These are phyloP conservation scores for Aspergillus fijiensis DNA, from an alignment of 2,329 filamentous ascomycete genomes.

Conservation along the genomic window DNA sequence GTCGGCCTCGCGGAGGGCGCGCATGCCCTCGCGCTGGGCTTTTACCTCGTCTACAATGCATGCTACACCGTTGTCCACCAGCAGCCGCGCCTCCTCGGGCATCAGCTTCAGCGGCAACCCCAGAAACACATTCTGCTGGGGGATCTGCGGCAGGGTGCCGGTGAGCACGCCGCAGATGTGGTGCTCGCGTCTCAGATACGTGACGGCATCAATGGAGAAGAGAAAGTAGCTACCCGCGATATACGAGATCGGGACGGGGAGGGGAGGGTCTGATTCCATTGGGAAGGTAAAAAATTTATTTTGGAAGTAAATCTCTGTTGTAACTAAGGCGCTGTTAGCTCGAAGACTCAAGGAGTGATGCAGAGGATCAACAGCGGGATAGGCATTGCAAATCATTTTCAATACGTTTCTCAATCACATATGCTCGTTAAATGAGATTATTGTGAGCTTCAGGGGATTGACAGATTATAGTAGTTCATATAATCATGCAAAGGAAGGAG, in stretches of 20 bases:
- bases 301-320: slow-evolving; percentile 15
- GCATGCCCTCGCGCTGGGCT: slow-evolving; percentile 66
- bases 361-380: slow-evolving; percentile 9
- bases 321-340: slow-evolving; percentile 25
- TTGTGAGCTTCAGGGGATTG: slow-evolving; percentile 71
- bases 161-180: slow-evolving; percentile 83
- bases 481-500: slow-evolving; percentile 59
- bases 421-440: slow-evolving; percentile 40
- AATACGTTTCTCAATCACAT: slow-evolving; percentile 48
- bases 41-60: slow-evolving; percentile 77
- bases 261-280: slow-evolving; percentile 41
- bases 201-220: slow-evolving; percentile 80
- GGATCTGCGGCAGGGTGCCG: slow-evolving; percentile 85
- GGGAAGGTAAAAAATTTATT: slow-evolving; percentile 5
- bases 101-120: slow-evolving; percentile 86
- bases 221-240: slow-evolving; percentile 81
- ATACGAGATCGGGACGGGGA: slow-evolving; percentile 75
- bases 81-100: slow-evolving; percentile 80
- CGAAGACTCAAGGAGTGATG: slow-evolving; percentile 9
- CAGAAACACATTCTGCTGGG: slow-evolving; percentile 92
- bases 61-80: slow-evolving; percentile 74
- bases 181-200: slow-evolving; percentile 73
- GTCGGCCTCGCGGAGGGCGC: slow-evolving; percentile 57
- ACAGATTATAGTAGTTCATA: slow-evolving; percentile 67
- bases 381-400: slow-evolving; percentile 32